A percentile compares a stretch with the other conserved stretches of the same genome.
phyloP scores from a whole-genome alignment of 192 early-diverging fungal species.

The Spinellus fusiger region DNA sequence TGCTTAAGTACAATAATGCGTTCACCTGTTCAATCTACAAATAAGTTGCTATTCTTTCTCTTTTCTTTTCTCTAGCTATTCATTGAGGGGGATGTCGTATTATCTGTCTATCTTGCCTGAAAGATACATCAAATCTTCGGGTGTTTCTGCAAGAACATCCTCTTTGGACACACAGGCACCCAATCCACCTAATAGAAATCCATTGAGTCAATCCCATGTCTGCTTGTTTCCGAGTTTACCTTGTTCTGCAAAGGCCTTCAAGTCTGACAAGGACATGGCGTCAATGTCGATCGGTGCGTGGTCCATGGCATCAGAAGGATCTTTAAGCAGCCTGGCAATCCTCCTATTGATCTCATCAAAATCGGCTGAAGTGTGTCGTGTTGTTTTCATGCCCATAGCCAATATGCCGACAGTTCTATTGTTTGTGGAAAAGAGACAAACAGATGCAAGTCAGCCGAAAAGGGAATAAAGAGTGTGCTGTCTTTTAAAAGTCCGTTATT shows the following conservation, averaged over 20 bases:
- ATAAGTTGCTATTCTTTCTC: neutral
- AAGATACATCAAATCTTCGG: constrained; percentile 42
- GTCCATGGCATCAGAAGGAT: constrained; percentile 4
- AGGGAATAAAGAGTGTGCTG: neutral
- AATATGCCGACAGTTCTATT: neutral
- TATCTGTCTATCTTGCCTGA: constrained; percentile 24
- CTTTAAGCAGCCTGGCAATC: constrained; percentile 18
- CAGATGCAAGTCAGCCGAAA: neutral
- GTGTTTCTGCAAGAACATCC: constrained; percentile 31
- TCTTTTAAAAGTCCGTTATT: neutral
- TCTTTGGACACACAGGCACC: constrained; percentile 37
- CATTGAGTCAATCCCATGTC: neutral
- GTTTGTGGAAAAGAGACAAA: neutral
- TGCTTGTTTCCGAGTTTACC: neutral
- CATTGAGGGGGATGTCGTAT: too few relatives aligned
- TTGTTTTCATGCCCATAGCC: constrained; percentile 17
- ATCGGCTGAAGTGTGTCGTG: constrained; percentile 26
- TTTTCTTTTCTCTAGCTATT: too few relatives aligned
- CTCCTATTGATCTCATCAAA: constrained; percentile 22
- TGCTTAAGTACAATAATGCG: constrained; percentile 33
- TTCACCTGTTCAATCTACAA: constrained; percentile 18
- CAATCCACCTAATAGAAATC: constrained; percentile 25
- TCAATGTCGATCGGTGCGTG: constrained; percentile 15
- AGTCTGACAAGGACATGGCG: constrained; percentile 9
- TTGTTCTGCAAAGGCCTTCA: constrained; percentile 24